A percentile compares a stretch with the other conserved stretches of the same genome.
Evolutionary conservation across 2,329 filamentous ascomycete genomes (phyloP).

Genomic region (Lomentospora prolificans): DNA sequence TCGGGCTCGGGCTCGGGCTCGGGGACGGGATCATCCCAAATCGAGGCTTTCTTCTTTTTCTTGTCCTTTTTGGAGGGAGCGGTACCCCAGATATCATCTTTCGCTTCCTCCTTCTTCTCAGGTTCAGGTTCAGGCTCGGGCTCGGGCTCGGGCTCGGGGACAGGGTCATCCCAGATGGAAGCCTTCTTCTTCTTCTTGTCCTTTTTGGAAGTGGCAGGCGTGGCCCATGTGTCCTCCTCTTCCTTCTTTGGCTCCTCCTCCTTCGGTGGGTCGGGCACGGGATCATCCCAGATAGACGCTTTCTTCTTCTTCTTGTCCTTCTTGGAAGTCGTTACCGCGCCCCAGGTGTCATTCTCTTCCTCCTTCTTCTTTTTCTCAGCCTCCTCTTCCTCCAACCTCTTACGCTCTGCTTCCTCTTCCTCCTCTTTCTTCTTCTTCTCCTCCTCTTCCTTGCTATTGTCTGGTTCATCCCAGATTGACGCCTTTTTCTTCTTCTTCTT

Average conservation of each 20-base stretch:
- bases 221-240: conserved; percentile 14
- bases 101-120: conserved; percentile 10
- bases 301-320: conserved; percentile 20
- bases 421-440: background rate
- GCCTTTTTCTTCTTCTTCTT: conserved; percentile 16
- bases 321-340: conserved; percentile 20
- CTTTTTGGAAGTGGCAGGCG: conserved; percentile 20
- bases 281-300: background rate
- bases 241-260: conserved; percentile 11
- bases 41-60: conserved; percentile 17
- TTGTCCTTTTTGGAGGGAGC: conserved; percentile 22
- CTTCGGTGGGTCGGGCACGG: background rate
- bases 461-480: conserved; percentile 6
- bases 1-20: background rate
- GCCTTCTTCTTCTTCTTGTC: conserved; percentile 19
- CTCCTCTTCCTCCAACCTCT: background rate
- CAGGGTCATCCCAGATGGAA: background rate
- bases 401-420: background rate
- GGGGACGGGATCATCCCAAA: background rate
- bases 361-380: conserved; percentile 6
- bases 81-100: conserved; percentile 18
- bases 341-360: conserved; percentile 13
- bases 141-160: background rate
- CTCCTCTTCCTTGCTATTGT: background rate
- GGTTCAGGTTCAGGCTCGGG: conserved; percentile 4